Evolutionary conservation across 2,329 filamentous ascomycete species (phyloP), one percentile per base, ranked within the genome.

Genomic region (Akanthomyces dipterigenus): DNA sequence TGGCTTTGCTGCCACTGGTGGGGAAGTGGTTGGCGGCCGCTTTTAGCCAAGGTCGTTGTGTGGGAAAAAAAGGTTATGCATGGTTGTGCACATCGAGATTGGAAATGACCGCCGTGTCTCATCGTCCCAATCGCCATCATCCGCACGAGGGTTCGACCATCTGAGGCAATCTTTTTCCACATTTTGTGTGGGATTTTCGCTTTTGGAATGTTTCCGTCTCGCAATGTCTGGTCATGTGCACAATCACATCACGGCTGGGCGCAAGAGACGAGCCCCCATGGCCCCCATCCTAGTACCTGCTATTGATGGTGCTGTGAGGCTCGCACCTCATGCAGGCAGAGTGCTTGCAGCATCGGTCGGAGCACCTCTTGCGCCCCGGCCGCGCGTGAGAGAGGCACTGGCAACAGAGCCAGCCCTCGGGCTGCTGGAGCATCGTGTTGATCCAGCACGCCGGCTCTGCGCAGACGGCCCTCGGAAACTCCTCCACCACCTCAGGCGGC

Each of bases 1-100:
- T 58, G 45, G 34, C 55, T 58, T 24, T 58, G 55, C 45, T 50
- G 14, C 34, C 45, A 58, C 45, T 49, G 55, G 55, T 11, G 14
- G 55, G 46, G 36, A 28, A 34, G 31, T 34, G 7, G 20, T 46
- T 43, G 40, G 40, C 40, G 28, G 54, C 54, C 54, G 54, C 54
- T 56, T 56, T 55, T 43, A 18, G 5, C 50, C 26, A 24, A 24
- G 12, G 8, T 24, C 16, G 5, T 6, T 20, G 22, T 16, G 22
- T 20, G 5, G 36, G 51, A 6, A 9, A 3, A 16, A 26, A 55
- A n/a, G n/a, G 26, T 56, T 56, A 24, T 56, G 55, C 43, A 48
- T n/a, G 20, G 7, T 36, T 45, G 28, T 56, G 42, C 54, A 46
- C 9, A 14, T 22, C n/a, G 43, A 24, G 43, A 46, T 46, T 46